Evolutionary conservation across 129 eudicot species (phyloP), one percentile per base, ranked within the genome.

Genomic region (Saposhnikovia divaricata): DNA sequence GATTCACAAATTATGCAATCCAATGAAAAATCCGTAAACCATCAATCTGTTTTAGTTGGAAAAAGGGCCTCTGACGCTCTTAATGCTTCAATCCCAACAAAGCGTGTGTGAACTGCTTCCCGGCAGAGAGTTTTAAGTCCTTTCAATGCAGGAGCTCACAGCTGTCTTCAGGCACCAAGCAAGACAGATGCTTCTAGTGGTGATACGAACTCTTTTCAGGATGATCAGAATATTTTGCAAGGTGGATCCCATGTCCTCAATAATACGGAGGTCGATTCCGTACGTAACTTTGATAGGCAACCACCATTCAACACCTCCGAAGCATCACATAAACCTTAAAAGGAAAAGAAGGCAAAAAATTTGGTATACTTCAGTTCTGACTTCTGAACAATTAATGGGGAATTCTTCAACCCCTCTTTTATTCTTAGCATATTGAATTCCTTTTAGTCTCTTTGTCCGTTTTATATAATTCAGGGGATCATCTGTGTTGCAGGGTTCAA

Each of bases 141-240:
- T 27, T 92, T 89, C 59, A 83, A 81, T 84, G 90, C 87, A 48
- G 97, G 90, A 75, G 61, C 95, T 74, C 86, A 97, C 82, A 96
- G 89, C 27, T 78, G 71, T 79, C 53, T 85, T 74, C 97, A 86
- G 82, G 77, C 85, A 43, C 91, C 92, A 77, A 83, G 75, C 75
- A 94, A 88, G 87, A 79, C 93, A 47, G 99, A 90, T 84, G 96
- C 98, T 84, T 92, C 99, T 65, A 92, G 99, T 86, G 97, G 97
- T 43, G 99, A 92, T 81, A 90, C 96, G 31, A 91, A 85, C 84
- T 96, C 97, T 46, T 96, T 87, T 85, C 99, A 96, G 86, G 99
- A 96, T 86, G 99, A 92, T 83, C 99, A 85, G 73, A 87, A 88
- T 76, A 88, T 89, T 80, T 80, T 90, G 18, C 96, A 86, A 78